Evolutionary conservation across 768 basidiomycete genomes (phyloP), one percentile per base, ranked within the genome.

Genomic region (Agrocybe chaxingu): DNA sequence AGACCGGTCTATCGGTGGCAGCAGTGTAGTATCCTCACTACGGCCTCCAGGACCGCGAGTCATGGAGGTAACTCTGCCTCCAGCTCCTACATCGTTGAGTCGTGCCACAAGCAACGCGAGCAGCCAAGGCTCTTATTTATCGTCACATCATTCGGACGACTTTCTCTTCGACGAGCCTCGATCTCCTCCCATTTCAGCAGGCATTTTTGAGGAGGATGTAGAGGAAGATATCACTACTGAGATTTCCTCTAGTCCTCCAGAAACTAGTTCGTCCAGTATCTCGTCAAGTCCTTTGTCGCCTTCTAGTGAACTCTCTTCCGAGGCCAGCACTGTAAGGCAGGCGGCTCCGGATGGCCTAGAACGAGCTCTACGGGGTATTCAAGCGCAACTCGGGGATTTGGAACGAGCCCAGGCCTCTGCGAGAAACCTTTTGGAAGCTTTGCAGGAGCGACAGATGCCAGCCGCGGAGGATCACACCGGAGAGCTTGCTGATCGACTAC

Each of bases 71-170:
- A 45, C 60, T 3, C 45, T 53, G 5, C 45, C 46, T 12, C 64
- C 67, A 44, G 56, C 51, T 39, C 59, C 69, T 47, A 58, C 59
- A 10, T 60, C 65, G 24, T 59, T 76, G 18, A 64, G 65, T 40
- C 71, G 74, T 41, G 64, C 68, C 7, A 64, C 69, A 1, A 77
- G 74, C 53, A 68, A 64, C n/a, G 71, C 69, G 11, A 75, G 71
- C 55, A 74, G 72, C 48, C 59, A 72, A 24, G 57, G 59, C 0
- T 78, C 75, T 0, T 79, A 70, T 57, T 51, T 79, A 32, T 78
- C 78, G 1, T 79, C 78, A 1, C 85, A 87, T 53, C 85, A 91
- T 54, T 92, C 90, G 0, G 89, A 92, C 48, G 89, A 89, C 55
- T 68, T 73, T 67, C 70, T 70, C 52, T 73, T 64, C 34, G 62